phyloP scores from a whole-genome alignment of 305 asterid genomes.

The Fraxinus paxiana region DNA sequence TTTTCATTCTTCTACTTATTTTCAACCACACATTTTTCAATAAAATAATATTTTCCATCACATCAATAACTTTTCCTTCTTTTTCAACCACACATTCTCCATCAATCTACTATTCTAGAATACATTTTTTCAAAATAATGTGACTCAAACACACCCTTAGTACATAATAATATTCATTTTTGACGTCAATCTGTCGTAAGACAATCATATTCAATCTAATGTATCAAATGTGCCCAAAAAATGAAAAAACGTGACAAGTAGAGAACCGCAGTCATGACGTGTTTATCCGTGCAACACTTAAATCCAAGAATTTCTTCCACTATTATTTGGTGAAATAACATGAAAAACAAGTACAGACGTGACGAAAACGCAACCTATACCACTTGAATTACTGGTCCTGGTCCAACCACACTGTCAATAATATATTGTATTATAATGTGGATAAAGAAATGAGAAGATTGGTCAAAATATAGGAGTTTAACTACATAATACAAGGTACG shows the following conservation, averaged over 20 bases:
- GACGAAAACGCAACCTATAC: constrained; percentile 2
- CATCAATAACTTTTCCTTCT: too few relatives aligned
- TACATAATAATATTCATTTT: too few relatives aligned
- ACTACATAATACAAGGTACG: background rate
- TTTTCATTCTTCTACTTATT: too few relatives aligned
- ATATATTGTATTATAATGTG: background rate
- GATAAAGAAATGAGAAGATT: constrained; percentile 7
- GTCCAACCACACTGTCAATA: background rate
- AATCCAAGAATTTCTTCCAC: background rate
- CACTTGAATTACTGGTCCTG: background rate
- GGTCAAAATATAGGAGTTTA: constrained; percentile 27
- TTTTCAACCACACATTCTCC: too few relatives aligned
- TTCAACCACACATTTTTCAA: too few relatives aligned
- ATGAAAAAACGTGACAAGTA: too few relatives aligned
- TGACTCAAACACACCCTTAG: too few relatives aligned
- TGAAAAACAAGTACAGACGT: background rate
- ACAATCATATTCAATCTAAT: background rate
- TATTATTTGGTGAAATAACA: background rate
- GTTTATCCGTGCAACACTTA: background rate
- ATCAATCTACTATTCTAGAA: too few relatives aligned
- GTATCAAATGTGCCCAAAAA: background rate
- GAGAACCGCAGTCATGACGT: background rate
- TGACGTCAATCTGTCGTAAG: too few relatives aligned
- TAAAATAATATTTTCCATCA: too few relatives aligned
- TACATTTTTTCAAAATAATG: too few relatives aligned